Evolutionary conservation across 2,329 filamentous ascomycete species (phyloP).

Genomic region (Nemania sp.): DNA sequence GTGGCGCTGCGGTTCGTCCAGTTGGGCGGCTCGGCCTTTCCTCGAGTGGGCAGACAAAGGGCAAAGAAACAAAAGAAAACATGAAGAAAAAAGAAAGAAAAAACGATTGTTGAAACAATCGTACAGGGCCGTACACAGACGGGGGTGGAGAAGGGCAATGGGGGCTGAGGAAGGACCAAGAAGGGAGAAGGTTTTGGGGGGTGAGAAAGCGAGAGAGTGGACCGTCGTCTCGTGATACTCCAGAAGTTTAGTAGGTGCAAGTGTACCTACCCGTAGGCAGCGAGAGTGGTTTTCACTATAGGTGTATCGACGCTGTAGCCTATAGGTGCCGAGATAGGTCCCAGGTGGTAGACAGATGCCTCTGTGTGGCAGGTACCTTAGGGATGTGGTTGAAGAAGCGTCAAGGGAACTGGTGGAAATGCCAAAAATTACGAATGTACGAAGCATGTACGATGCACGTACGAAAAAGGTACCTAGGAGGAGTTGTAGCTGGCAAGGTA

Average conservation of each 20-base stretch:
- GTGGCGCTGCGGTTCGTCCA: slow-evolving; percentile 17
- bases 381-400: background rate
- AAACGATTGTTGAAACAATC: slow-evolving; percentile 31
- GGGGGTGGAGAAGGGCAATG: slow-evolving; percentile 17
- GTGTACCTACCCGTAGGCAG: too few relatives aligned
- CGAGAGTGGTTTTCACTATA: too few relatives aligned
- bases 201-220: slow-evolving; percentile 16
- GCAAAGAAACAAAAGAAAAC: slow-evolving; percentile 27
- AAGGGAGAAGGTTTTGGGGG: slow-evolving; percentile 13
- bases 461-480: too few relatives aligned
- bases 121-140: background rate
- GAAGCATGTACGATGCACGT: too few relatives aligned
- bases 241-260: too few relatives aligned
- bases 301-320: too few relatives aligned
- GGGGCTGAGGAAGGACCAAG: slow-evolving; percentile 9
- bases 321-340: too few relatives aligned
- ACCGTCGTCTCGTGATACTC: slow-evolving; percentile 20
- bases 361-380: too few relatives aligned
- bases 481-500: too few relatives aligned
- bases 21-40: background rate
- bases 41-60: slow-evolving; percentile 20
- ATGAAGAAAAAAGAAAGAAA: slow-evolving; percentile 30
- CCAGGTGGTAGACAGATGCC: too few relatives aligned
- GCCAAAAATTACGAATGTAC: background rate
- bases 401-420: background rate